Percentiles rank a stretch among this genome's conserved stretches.
Evolutionary conservation across 495 filamentous ascomycete species (phyloP).

Genomic region (Lasiosphaeria miniovina): DNA sequence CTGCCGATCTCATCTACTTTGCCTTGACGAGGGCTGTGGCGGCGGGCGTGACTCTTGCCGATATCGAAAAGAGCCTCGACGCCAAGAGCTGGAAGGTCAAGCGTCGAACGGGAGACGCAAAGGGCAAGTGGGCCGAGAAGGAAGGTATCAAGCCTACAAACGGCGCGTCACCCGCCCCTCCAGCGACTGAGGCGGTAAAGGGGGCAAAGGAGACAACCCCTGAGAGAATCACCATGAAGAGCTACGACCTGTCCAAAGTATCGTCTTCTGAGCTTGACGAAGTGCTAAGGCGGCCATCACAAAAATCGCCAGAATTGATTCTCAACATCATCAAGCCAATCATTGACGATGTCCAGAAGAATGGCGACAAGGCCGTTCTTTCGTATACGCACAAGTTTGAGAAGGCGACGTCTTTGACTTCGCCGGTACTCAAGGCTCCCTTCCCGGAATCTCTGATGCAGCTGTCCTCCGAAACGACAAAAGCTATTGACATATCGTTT

Average conservation of each 20-base stretch:
- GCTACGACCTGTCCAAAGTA: constrained; percentile 63
- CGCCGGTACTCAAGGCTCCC: constrained; percentile 82
- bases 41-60: constrained; percentile 77
- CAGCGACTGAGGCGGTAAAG: constrained; percentile 20
- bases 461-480: constrained; percentile 71
- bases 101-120: constrained; percentile 87
- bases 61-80: constrained; percentile 88
- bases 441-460: constrained; percentile 84
- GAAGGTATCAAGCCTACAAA: constrained; percentile 60
- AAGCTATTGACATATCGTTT: constrained; percentile 90
- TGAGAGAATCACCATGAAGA: constrained; percentile 76
- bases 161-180: constrained; percentile 27
- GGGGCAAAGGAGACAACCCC: constrained; percentile 49
- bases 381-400: constrained; percentile 97
- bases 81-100: constrained; percentile 92
- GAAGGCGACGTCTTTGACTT: constrained; percentile 83
- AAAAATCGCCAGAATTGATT: constrained; percentile 85
- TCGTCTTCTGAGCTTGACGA: constrained; percentile 59
- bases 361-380: constrained; percentile 83
- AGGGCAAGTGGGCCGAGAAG: constrained; percentile 82
- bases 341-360: constrained; percentile 73
- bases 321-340: constrained; percentile 88
- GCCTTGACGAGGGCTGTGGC: constrained; percentile 82
- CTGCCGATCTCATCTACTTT: constrained; percentile 94
- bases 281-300: constrained; percentile 80